These are phyloP conservation scores for Albugo laibachii DNA, from an alignment of 352 stramenopile species.

Conservation along the genomic window DNA sequence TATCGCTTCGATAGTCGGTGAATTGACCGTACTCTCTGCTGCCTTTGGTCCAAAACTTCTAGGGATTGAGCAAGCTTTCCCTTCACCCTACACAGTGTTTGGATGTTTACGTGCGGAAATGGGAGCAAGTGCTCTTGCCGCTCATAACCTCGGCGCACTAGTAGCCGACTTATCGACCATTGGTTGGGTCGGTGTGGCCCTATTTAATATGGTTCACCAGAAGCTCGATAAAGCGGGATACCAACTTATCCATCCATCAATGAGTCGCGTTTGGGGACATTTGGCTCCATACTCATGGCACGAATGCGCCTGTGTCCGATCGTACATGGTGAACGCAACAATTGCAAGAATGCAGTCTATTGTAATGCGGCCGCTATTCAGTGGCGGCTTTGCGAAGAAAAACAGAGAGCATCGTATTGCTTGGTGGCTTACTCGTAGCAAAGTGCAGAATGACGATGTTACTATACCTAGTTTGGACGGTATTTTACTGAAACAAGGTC, in stretches of 20 bases:
- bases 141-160: not conserved
- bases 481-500: too few relatives aligned
- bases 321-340: constrained; percentile 14
- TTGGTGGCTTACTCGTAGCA: constrained; percentile 25
- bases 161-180: constrained; percentile 6
- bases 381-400: constrained; percentile 16
- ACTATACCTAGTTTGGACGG: not conserved
- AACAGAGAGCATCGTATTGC: constrained; percentile 26
- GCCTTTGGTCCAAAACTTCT: constrained; percentile 2
- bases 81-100: constrained; percentile 4
- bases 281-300: constrained; percentile 22
- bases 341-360: constrained; percentile 17
- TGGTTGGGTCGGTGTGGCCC: constrained; percentile 9
- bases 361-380: constrained; percentile 35
- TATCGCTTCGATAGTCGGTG: constrained; percentile 1
- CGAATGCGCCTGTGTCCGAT: constrained; percentile 19
- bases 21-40: constrained; percentile 2
- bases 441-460: constrained; percentile 9
- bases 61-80: not conserved
- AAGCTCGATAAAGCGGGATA: constrained; percentile 16
- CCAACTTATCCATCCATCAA: constrained; percentile 11
- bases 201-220: constrained; percentile 13
- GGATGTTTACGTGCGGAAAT: constrained; percentile 5
- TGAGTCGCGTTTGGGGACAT: constrained; percentile 12
- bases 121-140: not conserved